phyloP scores from a whole-genome alignment of 2,329 filamentous ascomycete genomes.

The Botrytis medusae region DNA sequence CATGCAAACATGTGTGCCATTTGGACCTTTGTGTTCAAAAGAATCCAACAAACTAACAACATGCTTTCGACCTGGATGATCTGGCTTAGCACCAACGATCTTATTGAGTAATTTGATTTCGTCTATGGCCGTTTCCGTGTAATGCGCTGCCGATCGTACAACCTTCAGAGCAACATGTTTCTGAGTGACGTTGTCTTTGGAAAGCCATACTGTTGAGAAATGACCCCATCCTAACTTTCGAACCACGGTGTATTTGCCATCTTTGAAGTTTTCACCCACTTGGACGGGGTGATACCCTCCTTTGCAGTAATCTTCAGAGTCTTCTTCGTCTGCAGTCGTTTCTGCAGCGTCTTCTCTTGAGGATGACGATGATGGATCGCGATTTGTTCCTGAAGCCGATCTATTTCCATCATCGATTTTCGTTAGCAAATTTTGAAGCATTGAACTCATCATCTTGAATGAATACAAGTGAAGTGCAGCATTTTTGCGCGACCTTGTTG shows the following conservation, averaged over 20 bases:
- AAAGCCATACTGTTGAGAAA: slow-evolving; percentile 94
- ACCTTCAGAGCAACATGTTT: slow-evolving; percentile 98
- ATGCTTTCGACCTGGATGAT: slow-evolving; percentile 90
- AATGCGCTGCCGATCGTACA: slow-evolving; percentile 94
- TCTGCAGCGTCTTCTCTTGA: slow-evolving; percentile 82
- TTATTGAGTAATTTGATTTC: slow-evolving; percentile 98
- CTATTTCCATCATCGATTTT: slow-evolving; percentile 36
- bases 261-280: slow-evolving; percentile 95
- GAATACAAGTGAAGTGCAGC: slow-evolving; percentile 14
- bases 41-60: slow-evolving; percentile 95
- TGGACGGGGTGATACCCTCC: slow-evolving; percentile 95
- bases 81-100: slow-evolving; percentile 91
- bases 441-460: slow-evolving; percentile 35
- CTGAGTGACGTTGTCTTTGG: slow-evolving; percentile 78
- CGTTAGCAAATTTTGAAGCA: slow-evolving; percentile 36
- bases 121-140: slow-evolving; percentile 97
- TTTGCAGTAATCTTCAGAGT: slow-evolving; percentile 99
- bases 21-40: slow-evolving; percentile 96
- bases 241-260: slow-evolving; percentile 93
- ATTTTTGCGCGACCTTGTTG: slow-evolving; percentile 21
- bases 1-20: slow-evolving; percentile 98
- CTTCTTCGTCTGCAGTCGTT: slow-evolving; percentile 95
- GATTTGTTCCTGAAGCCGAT: slow-evolving; percentile 36
- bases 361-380: slow-evolving; percentile 60
- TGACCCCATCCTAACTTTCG: slow-evolving; percentile 98